Conservation (phyloP, 2,329 filamentous ascomycete species). For the Fusarium verrucosum region DNA sequence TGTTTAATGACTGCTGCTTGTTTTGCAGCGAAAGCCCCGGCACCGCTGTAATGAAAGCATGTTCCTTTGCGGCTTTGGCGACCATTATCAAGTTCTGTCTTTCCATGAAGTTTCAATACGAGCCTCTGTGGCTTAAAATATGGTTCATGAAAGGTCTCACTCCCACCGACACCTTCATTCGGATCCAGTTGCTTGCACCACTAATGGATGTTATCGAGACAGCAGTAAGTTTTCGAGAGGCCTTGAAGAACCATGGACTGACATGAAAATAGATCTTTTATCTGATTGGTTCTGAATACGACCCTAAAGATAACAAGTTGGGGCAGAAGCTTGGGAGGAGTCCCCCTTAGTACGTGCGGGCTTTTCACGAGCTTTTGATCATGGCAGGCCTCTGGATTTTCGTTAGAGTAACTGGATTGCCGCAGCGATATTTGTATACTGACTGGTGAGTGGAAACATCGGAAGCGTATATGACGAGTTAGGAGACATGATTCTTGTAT, state of each 20-base stretch:
- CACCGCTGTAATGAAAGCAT: no score
- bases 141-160: slow-evolving; percentile 34
- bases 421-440: no score
- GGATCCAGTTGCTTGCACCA: slow-evolving; percentile 36
- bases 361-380: slow-evolving; percentile 5
- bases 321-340: slow-evolving; percentile 1
- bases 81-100: slow-evolving; percentile 6
- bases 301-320: slow-evolving; percentile 6
- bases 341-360: slow-evolving; percentile 17
- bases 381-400: not conserved
- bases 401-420: not conserved
- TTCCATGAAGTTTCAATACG: slow-evolving; percentile 2
- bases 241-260: not conserved
- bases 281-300: not conserved
- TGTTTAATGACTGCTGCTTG: slow-evolving; percentile 18
- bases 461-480: not conserved
- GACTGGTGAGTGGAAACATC: not conserved
- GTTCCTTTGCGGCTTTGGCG: not conserved
- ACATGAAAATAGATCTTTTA: slow-evolving; percentile 2
- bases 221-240: slow-evolving; percentile 22
- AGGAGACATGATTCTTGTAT: not conserved
- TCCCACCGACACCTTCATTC: slow-evolving; percentile 16
- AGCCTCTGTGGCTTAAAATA: slow-evolving; percentile 16
- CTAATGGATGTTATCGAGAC: slow-evolving; percentile 41
- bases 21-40: slow-evolving; percentile 10